phyloP scores from a whole-genome alignment of 441 rosid species.

The Syzygium malaccense region DNA sequence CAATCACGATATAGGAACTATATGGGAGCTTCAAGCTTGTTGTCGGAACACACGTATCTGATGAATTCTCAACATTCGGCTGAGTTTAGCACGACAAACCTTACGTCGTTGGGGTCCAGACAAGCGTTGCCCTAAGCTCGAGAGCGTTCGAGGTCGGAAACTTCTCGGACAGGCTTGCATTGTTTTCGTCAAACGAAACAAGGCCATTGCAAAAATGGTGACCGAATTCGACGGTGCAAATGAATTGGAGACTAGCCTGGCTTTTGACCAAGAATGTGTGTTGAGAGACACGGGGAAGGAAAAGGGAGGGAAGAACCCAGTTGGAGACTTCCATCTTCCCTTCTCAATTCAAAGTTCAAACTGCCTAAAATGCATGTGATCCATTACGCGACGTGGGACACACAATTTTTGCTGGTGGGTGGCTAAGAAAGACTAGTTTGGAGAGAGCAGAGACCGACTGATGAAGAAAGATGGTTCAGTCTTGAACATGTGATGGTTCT shows the following conservation, averaged over 20 bases:
- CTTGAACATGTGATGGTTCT: neutral
- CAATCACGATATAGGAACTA: neutral
- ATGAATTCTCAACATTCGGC: neutral
- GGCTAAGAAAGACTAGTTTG: neutral
- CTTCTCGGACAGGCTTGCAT: neutral
- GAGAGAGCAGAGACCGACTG: neutral
- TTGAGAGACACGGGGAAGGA: neutral
- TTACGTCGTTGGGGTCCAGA: neutral
- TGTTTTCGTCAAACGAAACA: neutral
- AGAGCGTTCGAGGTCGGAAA: neutral
- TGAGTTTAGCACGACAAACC: neutral
- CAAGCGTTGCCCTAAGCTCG: neutral
- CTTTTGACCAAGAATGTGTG: neutral
- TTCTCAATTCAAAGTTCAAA: neutral
- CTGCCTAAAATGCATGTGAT: neutral
- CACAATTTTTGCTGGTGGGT: neutral
- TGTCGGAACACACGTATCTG: rapidly evolving
- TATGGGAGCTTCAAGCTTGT: neutral
- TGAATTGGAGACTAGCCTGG: neutral
- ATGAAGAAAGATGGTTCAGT: neutral
- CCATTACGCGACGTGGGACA: neutral
- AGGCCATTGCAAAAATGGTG: neutral
- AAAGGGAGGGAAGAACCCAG: neutral
- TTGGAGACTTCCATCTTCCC: neutral
- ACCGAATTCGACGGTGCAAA: neutral